Evolutionary conservation across 1,139 yeast species (phyloP).

Genomic region (Kodamaea suecica): DNA sequence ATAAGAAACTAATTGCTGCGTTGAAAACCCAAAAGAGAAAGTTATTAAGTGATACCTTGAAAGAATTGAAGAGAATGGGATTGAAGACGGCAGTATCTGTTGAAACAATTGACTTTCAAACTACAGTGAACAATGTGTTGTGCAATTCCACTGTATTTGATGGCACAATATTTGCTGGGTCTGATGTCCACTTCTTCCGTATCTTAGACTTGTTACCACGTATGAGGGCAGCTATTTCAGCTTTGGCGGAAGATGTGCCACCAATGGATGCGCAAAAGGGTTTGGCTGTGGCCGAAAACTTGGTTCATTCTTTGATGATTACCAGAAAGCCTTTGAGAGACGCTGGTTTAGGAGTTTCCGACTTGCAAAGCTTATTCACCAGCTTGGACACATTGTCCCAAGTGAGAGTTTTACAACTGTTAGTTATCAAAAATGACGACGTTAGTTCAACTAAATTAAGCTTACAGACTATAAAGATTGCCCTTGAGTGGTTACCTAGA

Average conservation of each 20-base stretch:
- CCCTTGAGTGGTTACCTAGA: constrained; percentile 44
- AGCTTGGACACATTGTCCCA: constrained; percentile 19
- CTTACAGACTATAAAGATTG: constrained; percentile 16
- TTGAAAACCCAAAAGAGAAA: constrained; percentile 78
- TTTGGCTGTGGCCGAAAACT: constrained; percentile 74
- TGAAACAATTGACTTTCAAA: constrained; percentile 60
- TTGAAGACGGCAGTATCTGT: constrained; percentile 62
- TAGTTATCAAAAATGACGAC: constrained; percentile 16
- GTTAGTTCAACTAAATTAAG: constrained; percentile 12
- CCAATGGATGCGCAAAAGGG: constrained; percentile 72
- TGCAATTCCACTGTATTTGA: constrained; percentile 51
- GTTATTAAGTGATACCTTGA: constrained; percentile 70
- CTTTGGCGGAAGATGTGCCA: constrained; percentile 72
- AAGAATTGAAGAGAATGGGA: constrained; percentile 74
- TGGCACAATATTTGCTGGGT: constrained; percentile 36
- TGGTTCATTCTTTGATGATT: constrained; percentile 52
- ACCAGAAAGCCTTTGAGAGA: constrained; percentile 46
- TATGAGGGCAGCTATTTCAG: constrained; percentile 60
- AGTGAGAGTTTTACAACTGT: constrained; percentile 13
- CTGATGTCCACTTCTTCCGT: constrained; percentile 64
- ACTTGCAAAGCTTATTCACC: constrained; percentile 12
- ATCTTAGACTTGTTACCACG: constrained; percentile 79
- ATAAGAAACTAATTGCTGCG: constrained; percentile 68
- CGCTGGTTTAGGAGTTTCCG: constrained; percentile 22
- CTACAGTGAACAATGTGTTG: constrained; percentile 60